These are phyloP conservation scores for Globisporangium cystogenes DNA, from an alignment of 352 stramenopile species.

Conservation along the genomic window DNA sequence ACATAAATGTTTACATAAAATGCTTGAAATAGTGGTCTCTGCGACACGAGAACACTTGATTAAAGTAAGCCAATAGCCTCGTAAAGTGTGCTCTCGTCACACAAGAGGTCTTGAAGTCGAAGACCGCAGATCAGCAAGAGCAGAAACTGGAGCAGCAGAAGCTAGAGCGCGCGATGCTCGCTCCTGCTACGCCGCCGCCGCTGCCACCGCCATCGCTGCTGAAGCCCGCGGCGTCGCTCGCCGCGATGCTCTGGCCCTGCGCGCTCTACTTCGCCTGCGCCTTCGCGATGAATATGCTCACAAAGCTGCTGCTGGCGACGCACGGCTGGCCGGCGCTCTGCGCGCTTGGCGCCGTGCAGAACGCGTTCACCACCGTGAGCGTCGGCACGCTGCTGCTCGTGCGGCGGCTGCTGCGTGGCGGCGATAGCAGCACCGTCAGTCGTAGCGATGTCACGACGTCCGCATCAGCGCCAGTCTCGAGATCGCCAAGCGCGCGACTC, in stretches of 20 bases:
- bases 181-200: too few relatives aligned
- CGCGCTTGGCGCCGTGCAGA: constrained; percentile 55
- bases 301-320: constrained; percentile 58
- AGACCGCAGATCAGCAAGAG: too few relatives aligned
- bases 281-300: constrained; percentile 74
- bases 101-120: too few relatives aligned
- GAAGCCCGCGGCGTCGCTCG: constrained; percentile 7
- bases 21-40: too few relatives aligned
- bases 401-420: constrained; percentile 2
- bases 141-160: neutral
- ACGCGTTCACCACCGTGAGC: constrained; percentile 49
- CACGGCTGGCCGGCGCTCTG: constrained; percentile 60
- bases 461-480: too few relatives aligned
- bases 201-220: too few relatives aligned
- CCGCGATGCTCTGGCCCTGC: constrained; percentile 50
- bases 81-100: neutral
- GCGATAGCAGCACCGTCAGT: too few relatives aligned
- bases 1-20: too few relatives aligned
- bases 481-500: neutral
- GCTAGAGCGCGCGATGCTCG: neutral
- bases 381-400: constrained; percentile 24
- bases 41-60: too few relatives aligned
- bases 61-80: too few relatives aligned
- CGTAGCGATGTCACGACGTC: too few relatives aligned
- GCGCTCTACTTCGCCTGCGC: constrained; percentile 61